Evolutionary conservation across 805 yeast genomes (phyloP), one percentile per base, ranked within the genome.

Genomic region (Clavispora fructus): DNA sequence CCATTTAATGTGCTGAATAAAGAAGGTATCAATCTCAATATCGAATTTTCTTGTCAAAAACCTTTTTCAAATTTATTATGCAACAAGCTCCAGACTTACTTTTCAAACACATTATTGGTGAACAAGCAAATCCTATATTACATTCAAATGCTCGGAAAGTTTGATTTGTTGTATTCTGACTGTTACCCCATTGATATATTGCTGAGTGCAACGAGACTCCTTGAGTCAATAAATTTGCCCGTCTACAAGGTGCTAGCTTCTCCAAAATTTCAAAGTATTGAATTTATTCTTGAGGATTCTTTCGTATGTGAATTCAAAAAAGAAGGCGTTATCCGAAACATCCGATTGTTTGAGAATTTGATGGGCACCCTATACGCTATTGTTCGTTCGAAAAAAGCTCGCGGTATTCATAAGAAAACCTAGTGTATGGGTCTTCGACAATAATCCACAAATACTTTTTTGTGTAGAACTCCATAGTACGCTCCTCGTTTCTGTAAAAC

Each of bases 381-480:
- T 1, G 14, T 47, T 9, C 48, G 31, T 26, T 46, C 49, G 7
- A 44, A 46, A 40, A 19, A 28, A 19, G 25, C 8, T 4, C 25
- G 37, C 23, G 8, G 9, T 4, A 2, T 4, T 11, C 39, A 7
- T 31, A 46, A 13, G 32, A 25, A 14, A 6, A 12, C 16, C 14
- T 30, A 40, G 27, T 40, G 35, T 10, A 14, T 12, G n/a, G 27
- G 32, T 14, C 63, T 49, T 43, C 69, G 52, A 44, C 65, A 58
- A 51, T 56, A 75, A 45, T 77, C 81, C 45, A 79, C 74, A 50
- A 77, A 71, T 38, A 69, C 67, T 58, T 79, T 79, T 58, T 76
- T 77, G 54, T 80, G 82, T 47, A 79, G 59, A 5, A 78, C 67
- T 1, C 83, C 83, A 46, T 68, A 68, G 55, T 69, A 78, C 44